Evolutionary conservation across 257 asterid genomes (phyloP), one percentile per base, ranked within the genome.

Genomic region (Solanum piurae): DNA sequence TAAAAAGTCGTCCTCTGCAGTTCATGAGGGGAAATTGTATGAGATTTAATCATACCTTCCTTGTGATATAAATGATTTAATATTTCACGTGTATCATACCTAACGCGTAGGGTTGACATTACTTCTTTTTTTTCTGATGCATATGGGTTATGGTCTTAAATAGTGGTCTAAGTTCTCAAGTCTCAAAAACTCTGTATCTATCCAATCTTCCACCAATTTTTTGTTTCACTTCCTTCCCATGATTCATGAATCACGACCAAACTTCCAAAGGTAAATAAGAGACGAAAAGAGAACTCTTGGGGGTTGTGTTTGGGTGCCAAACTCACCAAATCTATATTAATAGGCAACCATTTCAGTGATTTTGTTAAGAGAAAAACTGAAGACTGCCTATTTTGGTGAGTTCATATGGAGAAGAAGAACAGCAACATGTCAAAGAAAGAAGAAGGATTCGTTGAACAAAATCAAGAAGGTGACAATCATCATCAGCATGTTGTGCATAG

Each of bases 401-500:
- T 66, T 68, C 87, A n/a, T n/a, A 85, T 68, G 87, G 88, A 69
- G 83, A 69, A 42, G 60, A 66, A 71, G 83, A 71, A 69, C 13
- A 44, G 46, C 83, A 71, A 31, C 71, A n/a, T 46, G 69, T 68
- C 23, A 58, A 69, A 86, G 44, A 68, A 66, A 52, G 60, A 49
- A 49, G 31, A 49, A 13, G 21, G 44, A 31, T 82, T 82, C 6
- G 21, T 82, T 31, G 71, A 85, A 69, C 87, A 85, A 27, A 38
- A 72, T 42, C 60, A 42, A 68, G 83, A 40, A 18, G 88, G 13
- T 46, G 49, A 86, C 5, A 29, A 18, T 69, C 13, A 68, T 69
- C 87, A 37, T n/a, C 64, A 84, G 40, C 62, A 20, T 84, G 44
- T 87, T 12, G 64, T 90, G 31, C 92, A 90, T 58, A 89, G 38